Percentiles rank a stretch among this genome's conserved stretches.
phyloP scores from a whole-genome alignment of 129 eudicot species.

The Sambucus nigra region DNA sequence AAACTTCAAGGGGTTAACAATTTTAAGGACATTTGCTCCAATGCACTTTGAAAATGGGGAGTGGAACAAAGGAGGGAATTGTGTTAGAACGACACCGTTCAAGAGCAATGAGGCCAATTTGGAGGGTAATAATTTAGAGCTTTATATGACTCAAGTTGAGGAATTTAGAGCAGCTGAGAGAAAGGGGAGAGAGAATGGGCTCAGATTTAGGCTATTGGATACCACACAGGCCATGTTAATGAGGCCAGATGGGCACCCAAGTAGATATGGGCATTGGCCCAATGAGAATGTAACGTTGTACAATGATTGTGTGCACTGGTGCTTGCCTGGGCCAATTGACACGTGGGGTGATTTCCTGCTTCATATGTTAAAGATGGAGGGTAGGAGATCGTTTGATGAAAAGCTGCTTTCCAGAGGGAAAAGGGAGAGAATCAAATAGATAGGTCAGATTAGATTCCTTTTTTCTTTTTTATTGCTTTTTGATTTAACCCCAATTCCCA shows the following conservation, averaged over 20 bases:
- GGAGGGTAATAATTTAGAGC: slow-evolving; percentile 56
- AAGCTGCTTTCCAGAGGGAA: slow-evolving; percentile 22
- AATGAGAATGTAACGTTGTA: slow-evolving; percentile 46
- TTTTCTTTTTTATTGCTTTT: no score
- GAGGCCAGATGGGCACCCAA: slow-evolving; percentile 97
- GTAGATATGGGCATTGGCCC: slow-evolving; percentile 84
- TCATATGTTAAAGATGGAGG: slow-evolving; percentile 65
- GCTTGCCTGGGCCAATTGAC: slow-evolving; percentile 91
- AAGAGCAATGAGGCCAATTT: slow-evolving; percentile 45
- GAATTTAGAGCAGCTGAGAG: slow-evolving; percentile 49
- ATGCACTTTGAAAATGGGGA: slow-evolving; percentile 65
- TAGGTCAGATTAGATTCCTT: not conserved
- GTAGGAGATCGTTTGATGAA: slow-evolving; percentile 36
- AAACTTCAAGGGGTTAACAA: slow-evolving; percentile 48
- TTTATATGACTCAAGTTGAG: slow-evolving; percentile 58
- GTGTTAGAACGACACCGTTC: slow-evolving; percentile 48
- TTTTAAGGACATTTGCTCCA: slow-evolving; percentile 54
- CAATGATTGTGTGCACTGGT: slow-evolving; percentile 89
- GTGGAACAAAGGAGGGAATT: slow-evolving; percentile 65
- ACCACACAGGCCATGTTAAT: slow-evolving; percentile 56
- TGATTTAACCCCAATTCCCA: no score
- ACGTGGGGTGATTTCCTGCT: slow-evolving; percentile 74
- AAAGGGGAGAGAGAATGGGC: slow-evolving; percentile 39
- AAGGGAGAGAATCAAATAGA: slow-evolving; percentile 5
- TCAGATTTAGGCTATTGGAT: slow-evolving; percentile 49